Conservation (phyloP, 108 stramenopile genomes). For the Chaetoceros tenuissimus region DNA sequence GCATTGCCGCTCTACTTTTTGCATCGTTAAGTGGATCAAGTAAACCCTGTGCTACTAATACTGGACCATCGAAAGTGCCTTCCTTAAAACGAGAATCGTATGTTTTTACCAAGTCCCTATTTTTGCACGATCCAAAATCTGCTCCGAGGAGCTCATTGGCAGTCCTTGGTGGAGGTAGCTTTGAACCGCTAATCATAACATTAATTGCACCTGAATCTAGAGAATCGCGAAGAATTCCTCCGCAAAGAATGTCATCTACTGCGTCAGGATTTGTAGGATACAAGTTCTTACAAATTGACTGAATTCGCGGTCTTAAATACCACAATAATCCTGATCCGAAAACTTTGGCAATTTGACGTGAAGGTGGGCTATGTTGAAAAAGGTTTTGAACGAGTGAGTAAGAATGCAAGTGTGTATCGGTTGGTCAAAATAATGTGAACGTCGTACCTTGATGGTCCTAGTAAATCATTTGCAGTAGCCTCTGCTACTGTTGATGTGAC, state of each 20-base stretch:
- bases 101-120: not conserved
- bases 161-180: slow-evolving; percentile 34
- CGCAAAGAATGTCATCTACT: slow-evolving; percentile 23
- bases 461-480: not conserved
- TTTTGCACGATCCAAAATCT: slow-evolving; percentile 7
- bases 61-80: slow-evolving; percentile 24
- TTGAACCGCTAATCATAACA: slow-evolving; percentile 47
- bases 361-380: slow-evolving; percentile 15
- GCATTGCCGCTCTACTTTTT: slow-evolving; percentile 16
- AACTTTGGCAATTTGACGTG: slow-evolving; percentile 20
- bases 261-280: slow-evolving; percentile 45
- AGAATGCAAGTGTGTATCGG: not conserved
- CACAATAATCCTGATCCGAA: slow-evolving; percentile 29
- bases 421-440: not conserved
- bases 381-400: not conserved
- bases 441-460: not conserved
- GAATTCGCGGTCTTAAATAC: slow-evolving; percentile 41
- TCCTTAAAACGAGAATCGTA: slow-evolving; percentile 2
- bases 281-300: slow-evolving; percentile 37
- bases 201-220: slow-evolving; percentile 51
- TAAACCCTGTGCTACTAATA: slow-evolving; percentile 36
- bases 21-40: slow-evolving; percentile 50
- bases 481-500: not conserved
- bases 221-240: slow-evolving; percentile 32
- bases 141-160: slow-evolving; percentile 34